Base-by-base conservation (phyloP, 441 rosid genomes). In the Populus hybrid region DNA sequence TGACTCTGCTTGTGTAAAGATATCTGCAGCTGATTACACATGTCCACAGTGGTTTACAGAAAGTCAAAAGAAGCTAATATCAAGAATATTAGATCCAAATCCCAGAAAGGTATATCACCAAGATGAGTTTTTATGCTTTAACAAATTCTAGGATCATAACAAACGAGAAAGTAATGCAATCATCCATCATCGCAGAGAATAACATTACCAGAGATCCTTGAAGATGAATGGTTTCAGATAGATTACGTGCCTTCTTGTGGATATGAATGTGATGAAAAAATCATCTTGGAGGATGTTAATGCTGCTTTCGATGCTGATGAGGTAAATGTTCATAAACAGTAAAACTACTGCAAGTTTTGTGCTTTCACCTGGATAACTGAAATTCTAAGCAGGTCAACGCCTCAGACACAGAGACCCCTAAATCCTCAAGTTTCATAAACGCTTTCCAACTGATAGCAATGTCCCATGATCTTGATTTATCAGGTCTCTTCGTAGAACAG, bases 361-460 rank as follows among this genome's bases (percentile, higher is more conserved):
- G 21, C 53, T 20, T 71, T 72, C 14, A 46, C 32, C 68, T 71
- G 24, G 73, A 72, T 72, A 66, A 69, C 50, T 42, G 78, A 77
- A 76, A 70, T 76, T 85, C 70, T 76, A 38, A 71, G 75, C 89
- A 95, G 99, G 97, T 88, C 16, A 75, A 84, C 72, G 81, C 71
- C 0, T 35, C 78, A 74, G 91, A 85, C 78, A 80, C 78, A 79
- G 84, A 83, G 77, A 88, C 81, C 69, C 81, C 81, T 5, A 82
- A 79, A 65, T 81, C 92, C 72, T 85, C 99, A 32, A 92, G 85
- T 76, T 95, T 91, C 84, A 91, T 95, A 82, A 94, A 92, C 78
- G 99, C 98, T 74, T 95, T 95, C 81, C 92, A 92, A 69, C 80
- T 94, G 86, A 94, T 94, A 86, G 98, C 98, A 78, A 93, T 92